These are phyloP conservation scores for Suillus americanus DNA, from an alignment of 768 basidiomycete genomes.

Conservation along the genomic window DNA sequence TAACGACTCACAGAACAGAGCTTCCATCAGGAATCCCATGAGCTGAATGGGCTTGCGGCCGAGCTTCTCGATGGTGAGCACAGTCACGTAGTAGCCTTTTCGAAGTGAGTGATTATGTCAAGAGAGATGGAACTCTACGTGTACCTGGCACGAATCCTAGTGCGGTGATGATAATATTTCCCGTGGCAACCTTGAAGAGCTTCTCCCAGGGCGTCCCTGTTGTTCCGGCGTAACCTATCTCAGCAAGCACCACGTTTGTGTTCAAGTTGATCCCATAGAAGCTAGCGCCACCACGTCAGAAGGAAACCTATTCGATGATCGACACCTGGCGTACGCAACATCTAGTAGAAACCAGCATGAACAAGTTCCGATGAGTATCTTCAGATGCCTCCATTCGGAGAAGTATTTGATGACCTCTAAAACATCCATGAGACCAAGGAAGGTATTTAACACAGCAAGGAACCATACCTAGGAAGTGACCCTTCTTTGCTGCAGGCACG, in stretches of 20 bases:
- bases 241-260: conserved; percentile 73
- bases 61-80: conserved; percentile 69
- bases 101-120: not conserved
- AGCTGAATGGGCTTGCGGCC: conserved; percentile 78
- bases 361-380: conserved; percentile 66
- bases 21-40: conserved; percentile 70
- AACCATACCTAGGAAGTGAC: conserved; percentile 50
- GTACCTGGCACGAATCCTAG: conserved; percentile 78
- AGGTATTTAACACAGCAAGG: not conserved
- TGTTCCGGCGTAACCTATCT: conserved; percentile 66
- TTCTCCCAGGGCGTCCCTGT: conserved; percentile 59
- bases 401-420: conserved; percentile 68
- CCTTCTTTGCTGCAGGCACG: conserved; percentile 37
- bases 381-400: conserved; percentile 68
- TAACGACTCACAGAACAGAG: conserved; percentile 54
- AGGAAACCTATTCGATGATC: conserved; percentile 13
- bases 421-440: not conserved
- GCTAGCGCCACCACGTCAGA: conserved; percentile 27
- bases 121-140: conserved; percentile 3
- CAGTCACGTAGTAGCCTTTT: conserved; percentile 65
- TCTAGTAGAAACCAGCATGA: conserved; percentile 77
- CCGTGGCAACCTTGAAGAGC: conserved; percentile 65
- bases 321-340: conserved; percentile 45
- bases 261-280: conserved; percentile 80
- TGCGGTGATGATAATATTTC: conserved; percentile 69